Base-by-base conservation (phyloP, 331 rosid species). In the Quercus tomentella region DNA sequence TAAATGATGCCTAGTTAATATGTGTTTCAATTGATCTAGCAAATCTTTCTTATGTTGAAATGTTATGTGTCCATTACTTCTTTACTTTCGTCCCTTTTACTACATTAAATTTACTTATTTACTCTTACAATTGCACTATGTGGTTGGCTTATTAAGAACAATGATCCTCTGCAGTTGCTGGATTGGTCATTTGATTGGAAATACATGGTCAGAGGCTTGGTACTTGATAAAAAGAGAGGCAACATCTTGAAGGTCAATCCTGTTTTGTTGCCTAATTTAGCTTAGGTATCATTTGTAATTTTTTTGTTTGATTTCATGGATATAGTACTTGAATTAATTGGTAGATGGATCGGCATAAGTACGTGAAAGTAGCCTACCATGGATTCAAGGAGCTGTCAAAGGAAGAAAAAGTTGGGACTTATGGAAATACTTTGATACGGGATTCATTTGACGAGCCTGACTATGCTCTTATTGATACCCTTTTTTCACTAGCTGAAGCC, bases 131-230 rank as follows among this genome's bases (percentile, higher is more conserved):
- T 69, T 28, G 35, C 78, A 20, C 73, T 76, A n/a, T 51, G 67
- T 71, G 55, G 61, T 80, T 56, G 56, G 57, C 82, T 86, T 74
- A 73, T 80, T 82, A 49, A 84, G 80, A 67, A 18, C 31, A 15
- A 81, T 76, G 57, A 58, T 77, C 65, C 82, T 82, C 22, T 87
- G 86, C 89, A 96, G 99, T 82, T 96, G 84, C 92, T 96, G 41
- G 80, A 60, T 76, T 96, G 98, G 99, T 80, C 93, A 52, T 96
- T 96, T 84, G 90, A 96, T 82, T 89, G 92, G 98, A 87, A 88
- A 82, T 93, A 96, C 92, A 96, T 96, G 99, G 99, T 96, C 84
- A 87, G 99, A 84, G 99, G 99, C 72, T 90, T 96, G 94, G 99
- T 96, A 70, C 94, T 96, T 8, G 99, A 96, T 88, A 96, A 96